Evolutionary conservation across 768 basidiomycete species (phyloP), one percentile per base, ranked within the genome.

Genomic region (Boletus sp.): DNA sequence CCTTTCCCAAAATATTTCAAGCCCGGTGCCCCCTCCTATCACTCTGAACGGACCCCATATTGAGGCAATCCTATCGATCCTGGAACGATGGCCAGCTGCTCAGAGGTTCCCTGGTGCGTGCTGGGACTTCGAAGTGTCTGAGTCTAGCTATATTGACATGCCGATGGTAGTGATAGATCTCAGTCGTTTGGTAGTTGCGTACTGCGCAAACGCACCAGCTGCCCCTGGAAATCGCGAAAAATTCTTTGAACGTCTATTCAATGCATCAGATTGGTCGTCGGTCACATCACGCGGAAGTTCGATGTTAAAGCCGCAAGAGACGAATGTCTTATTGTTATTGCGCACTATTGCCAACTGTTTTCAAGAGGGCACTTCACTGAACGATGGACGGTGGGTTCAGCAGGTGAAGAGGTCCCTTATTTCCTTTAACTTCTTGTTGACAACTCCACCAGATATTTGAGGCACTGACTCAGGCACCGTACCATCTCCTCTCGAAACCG

Each of bases 291-390:
- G 84, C 81, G 65, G 76, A 30, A 68, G 71, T n/a, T 78, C 86
- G 0, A 69, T 88, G 36, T 70, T 77, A 4, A 97, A 93, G 72
- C 71, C 84, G 7, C 78, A 86, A 55, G 94, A 97, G 69, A 96
- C 88, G 17, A 98, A 98, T 66, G 79, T 87, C 1, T 76, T 96
- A 57, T 78, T 99, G 28, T 77, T 89, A 2, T 75, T 97, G 48
- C 82, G 95, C 35, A 87, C 85, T 0, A 64, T 97, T 36, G 85
- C 90, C 29, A 99, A 99, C 71, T 74, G 80, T 35, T 86, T 94
- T 67, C 82, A 86, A 62, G 86, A 86, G 4, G 78, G 76, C 17
- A 69, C 75, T 7, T 66, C 62, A 5, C 59, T 79, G 40, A 71
- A 68, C 7, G 78, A 81, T 49, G 78, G 75, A 28, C 61, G 63